Conservation (phyloP, 441 rosid species). For the Melastoma candidum region DNA sequence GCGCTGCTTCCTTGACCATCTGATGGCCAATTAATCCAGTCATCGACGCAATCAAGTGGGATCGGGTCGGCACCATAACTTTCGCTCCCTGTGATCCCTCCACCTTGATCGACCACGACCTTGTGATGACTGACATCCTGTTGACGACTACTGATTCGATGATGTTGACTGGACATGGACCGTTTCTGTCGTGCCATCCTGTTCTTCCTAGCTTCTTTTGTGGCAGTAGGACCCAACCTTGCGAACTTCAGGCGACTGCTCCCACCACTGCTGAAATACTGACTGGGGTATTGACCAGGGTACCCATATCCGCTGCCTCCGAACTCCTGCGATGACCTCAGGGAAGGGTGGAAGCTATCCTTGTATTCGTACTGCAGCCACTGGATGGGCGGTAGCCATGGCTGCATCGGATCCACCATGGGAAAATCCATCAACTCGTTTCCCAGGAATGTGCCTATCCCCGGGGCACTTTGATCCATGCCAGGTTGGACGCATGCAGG, state of each 20-base stretch:
- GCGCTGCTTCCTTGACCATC: conserved; percentile 12
- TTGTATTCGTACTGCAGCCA: conserved; percentile 29
- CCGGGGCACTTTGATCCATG: too few species aligned
- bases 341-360: conserved; percentile 18
- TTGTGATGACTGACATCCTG: conserved; percentile 26
- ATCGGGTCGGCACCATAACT: conserved; percentile 15
- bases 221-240: conserved; percentile 60
- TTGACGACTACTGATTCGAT: conserved; percentile 8
- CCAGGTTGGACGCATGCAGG: too few species aligned
- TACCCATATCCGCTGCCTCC: conserved; percentile 32
- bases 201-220: conserved; percentile 91
- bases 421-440: conserved; percentile 23
- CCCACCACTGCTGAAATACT: conserved; percentile 27
- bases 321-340: conserved; percentile 22
- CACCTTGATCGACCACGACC: conserved; percentile 19
- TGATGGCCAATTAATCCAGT: conserved; percentile 64
- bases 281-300: conserved; percentile 29
- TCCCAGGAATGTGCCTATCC: too few species aligned
- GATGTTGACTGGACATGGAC: conserved; percentile 37
- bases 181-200: conserved; percentile 91
- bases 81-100: conserved; percentile 36
- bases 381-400: conserved; percentile 40
- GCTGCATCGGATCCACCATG: conserved; percentile 39
- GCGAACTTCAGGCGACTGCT: conserved; percentile 27
- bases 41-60: conserved; percentile 20